A percentile compares a stretch with the other conserved stretches of the same genome.
Conservation (phyloP, 306 rosid genomes). For the Fragaria vesca region DNA sequence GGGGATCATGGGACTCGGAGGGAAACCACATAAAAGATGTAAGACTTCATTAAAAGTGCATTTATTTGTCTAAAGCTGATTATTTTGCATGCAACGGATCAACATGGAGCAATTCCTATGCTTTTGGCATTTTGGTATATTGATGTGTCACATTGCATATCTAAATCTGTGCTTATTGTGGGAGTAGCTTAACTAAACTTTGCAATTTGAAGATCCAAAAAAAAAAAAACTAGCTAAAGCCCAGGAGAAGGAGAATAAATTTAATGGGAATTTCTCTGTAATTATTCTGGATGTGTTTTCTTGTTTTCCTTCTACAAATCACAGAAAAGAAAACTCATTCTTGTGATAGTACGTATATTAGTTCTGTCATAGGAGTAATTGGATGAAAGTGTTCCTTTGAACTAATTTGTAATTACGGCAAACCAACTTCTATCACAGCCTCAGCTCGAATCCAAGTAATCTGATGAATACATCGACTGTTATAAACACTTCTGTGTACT, state of each 20-base stretch:
- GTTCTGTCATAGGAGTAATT: background rate
- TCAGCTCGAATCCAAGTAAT: background rate
- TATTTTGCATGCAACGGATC: background rate
- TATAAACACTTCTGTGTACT: background rate
- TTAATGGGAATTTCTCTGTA: background rate
- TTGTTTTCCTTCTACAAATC: background rate
- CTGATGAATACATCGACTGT: background rate
- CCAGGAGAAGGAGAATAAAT: background rate
- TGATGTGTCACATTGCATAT: background rate
- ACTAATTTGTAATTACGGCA: background rate
- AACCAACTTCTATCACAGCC: background rate
- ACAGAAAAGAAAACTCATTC: background rate
- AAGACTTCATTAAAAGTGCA: slow-evolving; percentile 27
- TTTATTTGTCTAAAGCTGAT: slow-evolving; percentile 1
- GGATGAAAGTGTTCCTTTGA: background rate
- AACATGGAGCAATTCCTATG: slow-evolving; percentile 8
- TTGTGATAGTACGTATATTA: background rate
- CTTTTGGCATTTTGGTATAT: background rate
- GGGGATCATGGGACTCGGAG: slow-evolving; percentile 73
- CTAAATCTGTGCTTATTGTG: background rate
- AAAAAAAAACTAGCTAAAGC: background rate
- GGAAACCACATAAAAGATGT: slow-evolving; percentile 87
- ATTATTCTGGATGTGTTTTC: background rate
- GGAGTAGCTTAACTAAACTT: background rate
- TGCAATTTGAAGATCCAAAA: background rate